These are phyloP conservation scores for Peronospora destructor DNA, from an alignment of 352 stramenopile genomes.

Conservation along the genomic window DNA sequence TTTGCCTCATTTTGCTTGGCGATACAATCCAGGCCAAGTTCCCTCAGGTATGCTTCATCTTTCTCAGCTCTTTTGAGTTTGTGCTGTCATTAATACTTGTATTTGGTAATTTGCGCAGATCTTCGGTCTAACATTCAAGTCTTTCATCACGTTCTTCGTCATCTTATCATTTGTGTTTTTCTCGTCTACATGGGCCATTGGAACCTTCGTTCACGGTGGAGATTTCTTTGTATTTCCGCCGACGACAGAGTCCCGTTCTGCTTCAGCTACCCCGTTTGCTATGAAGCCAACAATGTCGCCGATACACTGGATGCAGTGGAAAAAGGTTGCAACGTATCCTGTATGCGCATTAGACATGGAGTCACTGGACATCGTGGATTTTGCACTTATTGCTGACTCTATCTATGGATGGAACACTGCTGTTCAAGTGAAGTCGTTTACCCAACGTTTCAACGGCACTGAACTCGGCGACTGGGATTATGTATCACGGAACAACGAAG, in stretches of 20 bases:
- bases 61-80: neutral
- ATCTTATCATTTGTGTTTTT: slow-evolving; percentile 85
- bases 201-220: slow-evolving; percentile 79
- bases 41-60: slow-evolving; percentile 38
- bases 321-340: slow-evolving; percentile 65
- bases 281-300: slow-evolving; percentile 5
- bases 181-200: slow-evolving; percentile 79
- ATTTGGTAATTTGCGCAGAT: slow-evolving; percentile 29
- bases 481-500: slow-evolving; percentile 62
- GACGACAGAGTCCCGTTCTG: slow-evolving; percentile 14
- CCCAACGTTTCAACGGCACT: slow-evolving; percentile 76
- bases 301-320: slow-evolving; percentile 16
- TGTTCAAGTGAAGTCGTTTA: slow-evolving; percentile 68
- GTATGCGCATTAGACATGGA: slow-evolving; percentile 66
- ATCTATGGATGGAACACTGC: slow-evolving; percentile 75
- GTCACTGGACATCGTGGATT: slow-evolving; percentile 71
- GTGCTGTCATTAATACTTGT: slow-evolving; percentile 6
- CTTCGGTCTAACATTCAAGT: slow-evolving; percentile 81
- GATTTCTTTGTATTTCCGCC: slow-evolving; percentile 78
- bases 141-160: slow-evolving; percentile 82
- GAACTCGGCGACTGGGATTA: slow-evolving; percentile 71
- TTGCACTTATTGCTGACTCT: slow-evolving; percentile 77
- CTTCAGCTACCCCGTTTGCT: slow-evolving; percentile 14
- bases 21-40: slow-evolving; percentile 80
- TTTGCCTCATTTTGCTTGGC: slow-evolving; percentile 69